Base-by-base conservation (phyloP, 1,284 basidiomycete genomes). In the Fomitiporia mediterranea region DNA sequence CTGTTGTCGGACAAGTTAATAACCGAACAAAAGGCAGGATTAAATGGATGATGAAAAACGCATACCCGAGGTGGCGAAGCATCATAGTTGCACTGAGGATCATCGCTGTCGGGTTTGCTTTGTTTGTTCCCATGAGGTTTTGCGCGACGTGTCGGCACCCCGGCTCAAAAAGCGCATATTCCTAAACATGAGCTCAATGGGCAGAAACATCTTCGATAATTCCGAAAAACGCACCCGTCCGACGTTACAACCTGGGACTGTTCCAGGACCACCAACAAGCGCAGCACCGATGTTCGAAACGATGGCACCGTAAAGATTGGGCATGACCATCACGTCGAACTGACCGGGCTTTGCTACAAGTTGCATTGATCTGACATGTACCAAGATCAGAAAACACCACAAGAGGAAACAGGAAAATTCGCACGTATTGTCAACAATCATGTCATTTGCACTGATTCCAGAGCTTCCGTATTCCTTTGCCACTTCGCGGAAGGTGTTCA, bases 321-420 rank as follows among this genome's bases (percentile, higher is more conserved):
- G 94, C 94, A 97, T 97, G 69, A 98, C 95, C 94, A 99, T 97
- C 60, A 98, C 96, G 69, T 98, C 96, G 68, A 98, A 99, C 73
- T 99, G 97, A 66, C 83, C 80, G 28, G 96, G 96, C 66, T 87
- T 91, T 44, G 93, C 90, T 61, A 98, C 96, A 63, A 99, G 88
- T 75, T 99, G 96, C 96, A 99, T 98, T 52, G 95, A 96, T 56
- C 89, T 93, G 63, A 9, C 17, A 39, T 19, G 11, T 21, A 11
- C 17, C 49, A 46, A 53, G 35, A 53, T 28, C 49, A 13, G 34
- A 6, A 8, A 54, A 27, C 53, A 25, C 50, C 39, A 40, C 17
- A 1, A 40, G 30, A 2, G 40, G 52, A 35, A 13, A n/a, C n/a
- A n/a, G 32, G 9, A 13, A 42, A 15, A 28, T 27, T 70, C 85